Evolutionary conservation across 495 filamentous ascomycete species (phyloP), one percentile per base, ranked within the genome.

Genomic region (Amorphotheca resinae): DNA sequence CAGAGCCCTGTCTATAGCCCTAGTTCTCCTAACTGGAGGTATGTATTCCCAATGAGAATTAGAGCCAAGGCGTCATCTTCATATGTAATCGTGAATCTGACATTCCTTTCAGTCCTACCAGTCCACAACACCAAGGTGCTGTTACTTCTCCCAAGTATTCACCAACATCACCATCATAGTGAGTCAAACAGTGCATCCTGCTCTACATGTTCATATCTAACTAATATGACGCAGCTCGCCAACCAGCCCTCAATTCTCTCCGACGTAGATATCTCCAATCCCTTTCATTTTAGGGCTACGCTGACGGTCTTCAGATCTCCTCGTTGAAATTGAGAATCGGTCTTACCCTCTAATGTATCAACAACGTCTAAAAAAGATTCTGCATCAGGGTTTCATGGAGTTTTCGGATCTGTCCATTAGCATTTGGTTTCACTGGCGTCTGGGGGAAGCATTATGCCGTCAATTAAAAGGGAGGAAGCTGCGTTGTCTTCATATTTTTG

Each of bases 11-110:
- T 41, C 9, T 52, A 48, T 33, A 45, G 41, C 15, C 49, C 50
- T 1, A 46, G 15, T 18, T 79, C 76, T 14, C 88, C 88, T 25
- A 80, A 68, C 40, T 89, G 86, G 60, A 86, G 25, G 25, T 28
- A 11, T 5, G 25, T 28, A 28, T 5, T 28, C 11, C n/a, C 25
- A 28, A 28, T 11, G 25, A 5, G 25, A 11, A 28, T 28, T 28
- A 28, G 5, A 5, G 11, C 11, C 25, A 5, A 5, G 25, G 11
- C 11, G 25, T 28, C 5, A 5, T 5, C 25, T 28, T 5, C 25
- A 5, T 28, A 5, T 28, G 25, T 28, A 11, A 5, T 11, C 5
- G 25, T 28, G 25, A 5, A 28, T 5, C 5, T 11, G 5, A 28
- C 5, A 5, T 28, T 5, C 11, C 11, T 11, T 28, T 28, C 25